Evolutionary conservation across 345 rosid genomes (phyloP), one percentile per base, ranked within the genome.

Genomic region (Brassica rapa): DNA sequence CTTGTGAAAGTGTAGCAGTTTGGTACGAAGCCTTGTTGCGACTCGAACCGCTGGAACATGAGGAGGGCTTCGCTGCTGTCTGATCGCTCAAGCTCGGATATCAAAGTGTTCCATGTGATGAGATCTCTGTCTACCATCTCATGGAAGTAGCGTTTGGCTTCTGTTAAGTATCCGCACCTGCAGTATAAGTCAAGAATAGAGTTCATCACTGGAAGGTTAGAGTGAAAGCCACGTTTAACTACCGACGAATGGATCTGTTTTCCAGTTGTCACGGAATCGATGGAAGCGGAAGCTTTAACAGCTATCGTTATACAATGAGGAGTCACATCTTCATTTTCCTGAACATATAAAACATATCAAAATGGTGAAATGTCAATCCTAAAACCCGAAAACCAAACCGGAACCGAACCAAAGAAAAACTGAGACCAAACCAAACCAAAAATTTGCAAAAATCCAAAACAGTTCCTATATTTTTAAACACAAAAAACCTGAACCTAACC

Each of bases 101-200:
- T 85, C 43, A 94, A 33, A 25, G 94, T 88, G 85, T 95, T 95
- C 99, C 98, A 90, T 6, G 96, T 86, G 70, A 91, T 91, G 77
- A 91, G 46, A 83, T 91, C 87, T 76, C 80, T 95, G 56, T 86
- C 84, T 62, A n/a, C 67, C 96, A 93, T 91, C 66, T 88, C 96
- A 76, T 82, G 75, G 83, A 93, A 93, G 77, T 78, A 84, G 27
- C 65, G 86, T 70, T 84, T 89, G 4, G 92, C 97, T 65, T 88
- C 93, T 5, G 79, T 39, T 71, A 90, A 81, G 82, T 83, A 83
- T 15, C 86, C 86, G 82, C 93, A 91, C 83, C 97, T 85, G 72
- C 93, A 94, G 82, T 94, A 93, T 88, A 94, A 86, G 86, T 94
- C 96, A 62, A 95, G 70, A 66, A 95, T 74, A 77, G 99, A 89